A percentile compares a stretch with the other conserved stretches of the same genome.
Evolutionary conservation across 495 filamentous ascomycete genomes (phyloP).

Genomic region (Saxophila tyrrhenica): DNA sequence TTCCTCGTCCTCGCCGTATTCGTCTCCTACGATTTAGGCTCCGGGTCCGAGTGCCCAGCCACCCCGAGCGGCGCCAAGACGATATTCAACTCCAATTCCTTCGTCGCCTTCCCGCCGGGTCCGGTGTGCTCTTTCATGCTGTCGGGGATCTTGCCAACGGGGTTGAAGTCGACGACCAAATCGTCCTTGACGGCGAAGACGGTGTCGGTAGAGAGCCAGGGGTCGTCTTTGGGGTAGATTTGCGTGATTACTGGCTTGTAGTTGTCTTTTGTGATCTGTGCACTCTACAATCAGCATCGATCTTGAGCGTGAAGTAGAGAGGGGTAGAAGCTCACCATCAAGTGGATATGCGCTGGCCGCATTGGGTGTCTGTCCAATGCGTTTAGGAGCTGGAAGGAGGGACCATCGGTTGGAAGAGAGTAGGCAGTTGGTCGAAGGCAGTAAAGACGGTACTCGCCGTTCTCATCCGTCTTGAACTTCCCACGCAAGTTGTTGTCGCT

Average conservation of each 20-base stretch:
- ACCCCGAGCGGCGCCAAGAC: conserved; percentile 24
- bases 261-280: conserved; percentile 23
- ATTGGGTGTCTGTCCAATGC: conserved; percentile 55
- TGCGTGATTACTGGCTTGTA: conserved; percentile 48
- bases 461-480: conserved; percentile 66
- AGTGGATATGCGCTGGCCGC: conserved; percentile 34
- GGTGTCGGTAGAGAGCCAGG: conserved; percentile 50
- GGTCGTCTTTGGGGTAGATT: conserved; percentile 52
- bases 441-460: conserved; percentile 69
- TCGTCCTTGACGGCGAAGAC: conserved; percentile 59
- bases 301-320: neutral
- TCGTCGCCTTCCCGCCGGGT: conserved; percentile 19
- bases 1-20: no score
- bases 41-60: conserved; percentile 1
- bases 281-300: neutral
- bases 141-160: conserved; percentile 28
- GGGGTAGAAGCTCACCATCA: conserved; percentile 21
- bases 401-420: conserved; percentile 64
- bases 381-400: conserved; percentile 55
- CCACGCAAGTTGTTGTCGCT: conserved; percentile 71
- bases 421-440: conserved; percentile 76
- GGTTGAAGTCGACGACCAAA: conserved; percentile 52
- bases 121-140: conserved; percentile 17
- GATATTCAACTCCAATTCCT: conserved; percentile 29
- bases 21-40: neutral